Base-by-base conservation (phyloP, 148 eudicot species). In the Silene latifolia region DNA sequence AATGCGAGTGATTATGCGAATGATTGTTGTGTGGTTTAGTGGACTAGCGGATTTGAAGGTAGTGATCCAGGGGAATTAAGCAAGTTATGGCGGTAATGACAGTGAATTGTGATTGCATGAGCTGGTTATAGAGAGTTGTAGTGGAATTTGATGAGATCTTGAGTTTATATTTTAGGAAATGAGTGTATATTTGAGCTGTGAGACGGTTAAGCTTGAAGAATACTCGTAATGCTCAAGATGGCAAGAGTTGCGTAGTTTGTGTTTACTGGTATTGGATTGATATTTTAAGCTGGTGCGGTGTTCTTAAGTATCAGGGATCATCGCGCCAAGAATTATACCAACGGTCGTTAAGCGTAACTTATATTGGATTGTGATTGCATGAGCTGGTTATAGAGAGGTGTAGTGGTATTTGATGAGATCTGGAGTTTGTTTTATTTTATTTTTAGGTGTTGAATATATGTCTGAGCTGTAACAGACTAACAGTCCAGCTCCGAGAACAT, bases 1-100 rank as follows among this genome's bases (percentile, higher is more conserved):
- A 44, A 51, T 51, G 51, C 20, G 63, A 32, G 3, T 32, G 35
- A 32, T 13, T 62, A 77, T 77, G 74, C 61, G 53, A 77, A 67
- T 25, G 17, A 12, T 72, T 12, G 61, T 53, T 67, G 59, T 57
- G 8, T 70, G 24, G 8, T 15, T 47, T 48, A 19, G 72, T 14
- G 23, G 20, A 57, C 35, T 48, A 19, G 72, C 8, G 23, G 20
- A 57, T 12, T 60, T 32, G 27, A 5, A 23, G 5, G 58, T 12
- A 51, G 56, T 51, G 56, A 51, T 51, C 56, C 14, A 51, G 56
- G 1, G 56, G 56, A 39, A 75, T 29, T 60, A 15, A 42, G 27
- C 23, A 32, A n/a, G 24, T 46, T 46, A 13, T 39, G 53, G 15
- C 71, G 2, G 53, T 18, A 35, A n/a, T n/a, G 70, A 39, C 14